A percentile compares a stretch with the other conserved stretches of the same genome.
Conservation (phyloP, 768 basidiomycete genomes). For the Agaricus sinodeliciosus region DNA sequence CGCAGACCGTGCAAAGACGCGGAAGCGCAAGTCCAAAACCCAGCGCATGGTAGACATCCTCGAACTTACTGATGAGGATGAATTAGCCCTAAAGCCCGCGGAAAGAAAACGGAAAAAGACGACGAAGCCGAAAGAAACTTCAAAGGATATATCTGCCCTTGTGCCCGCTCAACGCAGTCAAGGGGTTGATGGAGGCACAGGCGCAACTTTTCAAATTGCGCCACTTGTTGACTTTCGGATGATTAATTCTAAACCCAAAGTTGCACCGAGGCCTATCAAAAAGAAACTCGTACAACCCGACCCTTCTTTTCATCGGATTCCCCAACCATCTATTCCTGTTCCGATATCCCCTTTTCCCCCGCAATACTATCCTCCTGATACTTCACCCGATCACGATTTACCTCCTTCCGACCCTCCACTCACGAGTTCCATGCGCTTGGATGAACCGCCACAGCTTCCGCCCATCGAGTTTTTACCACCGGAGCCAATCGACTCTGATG, state of each 20-base stretch:
- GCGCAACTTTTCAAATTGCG: neutral
- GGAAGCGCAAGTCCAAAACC: slow-evolving; percentile 25
- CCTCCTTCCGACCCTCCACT: slow-evolving; percentile 24
- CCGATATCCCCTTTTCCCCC: slow-evolving; percentile 16
- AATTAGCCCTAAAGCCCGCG: slow-evolving; percentile 5
- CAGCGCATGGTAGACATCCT: slow-evolving; percentile 2
- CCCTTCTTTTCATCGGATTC: slow-evolving; percentile 8
- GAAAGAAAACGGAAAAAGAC: slow-evolving; percentile 9
- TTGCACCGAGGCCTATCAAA: slow-evolving; percentile 12
- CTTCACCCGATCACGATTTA: slow-evolving; percentile 27
- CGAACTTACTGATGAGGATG: slow-evolving; percentile 16
- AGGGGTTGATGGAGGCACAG: neutral
- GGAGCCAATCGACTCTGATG: slow-evolving; percentile 10
- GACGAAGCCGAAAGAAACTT: slow-evolving; percentile 17
- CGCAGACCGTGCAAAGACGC: slow-evolving; percentile 55
- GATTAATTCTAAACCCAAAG: slow-evolving; percentile 4
- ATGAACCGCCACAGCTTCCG: slow-evolving; percentile 16
- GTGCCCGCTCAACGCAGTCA: neutral
- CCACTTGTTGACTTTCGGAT: neutral
- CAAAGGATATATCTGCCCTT: neutral
- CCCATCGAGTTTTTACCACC: slow-evolving; percentile 29
- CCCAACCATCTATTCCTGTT: slow-evolving; percentile 4
- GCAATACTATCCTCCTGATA: slow-evolving; percentile 13
- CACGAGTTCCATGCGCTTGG: slow-evolving; percentile 10
- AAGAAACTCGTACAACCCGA: slow-evolving; percentile 10